phyloP scores from a whole-genome alignment of 2,329 filamentous ascomycete genomes.

The Ceratocystis destructans region DNA sequence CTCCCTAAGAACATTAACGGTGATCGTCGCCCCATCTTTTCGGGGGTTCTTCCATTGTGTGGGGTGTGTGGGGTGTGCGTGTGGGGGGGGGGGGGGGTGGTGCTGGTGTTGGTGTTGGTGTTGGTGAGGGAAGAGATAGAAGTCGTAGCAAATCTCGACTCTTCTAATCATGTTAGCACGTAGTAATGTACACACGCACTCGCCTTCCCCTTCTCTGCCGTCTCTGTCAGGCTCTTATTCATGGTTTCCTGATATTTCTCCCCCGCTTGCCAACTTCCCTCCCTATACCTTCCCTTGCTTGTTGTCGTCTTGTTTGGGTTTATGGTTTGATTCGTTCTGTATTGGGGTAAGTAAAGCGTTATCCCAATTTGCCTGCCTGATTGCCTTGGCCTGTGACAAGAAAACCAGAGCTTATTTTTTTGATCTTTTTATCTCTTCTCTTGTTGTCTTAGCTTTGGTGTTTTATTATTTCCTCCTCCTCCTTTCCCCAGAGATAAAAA shows the following conservation, averaged over 20 bases:
- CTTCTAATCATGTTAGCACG: no score
- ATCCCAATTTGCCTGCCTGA: not conserved
- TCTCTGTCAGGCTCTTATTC: not conserved
- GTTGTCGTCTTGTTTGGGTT: slow-evolving; percentile 2
- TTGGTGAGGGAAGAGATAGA: not conserved
- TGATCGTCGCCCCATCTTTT: not conserved
- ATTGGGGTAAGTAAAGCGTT: not conserved
- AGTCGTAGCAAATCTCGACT: not conserved
- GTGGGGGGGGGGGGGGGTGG: no score
- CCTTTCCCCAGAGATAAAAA: not conserved
- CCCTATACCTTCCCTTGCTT: not conserved
- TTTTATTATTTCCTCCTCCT: not conserved
- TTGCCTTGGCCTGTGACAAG: slow-evolving; percentile 2
- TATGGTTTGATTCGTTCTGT: not conserved
- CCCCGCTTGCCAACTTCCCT: not conserved
- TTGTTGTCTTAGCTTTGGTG: not conserved
- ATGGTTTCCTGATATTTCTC: not conserved
- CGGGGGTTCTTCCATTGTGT: not conserved
- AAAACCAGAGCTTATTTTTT: not conserved
- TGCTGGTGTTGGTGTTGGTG: no score
- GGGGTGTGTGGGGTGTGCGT: not conserved
- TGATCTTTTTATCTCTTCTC: not conserved
- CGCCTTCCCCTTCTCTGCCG: not conserved
- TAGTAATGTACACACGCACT: not conserved
- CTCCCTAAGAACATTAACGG: not conserved